Base-by-base conservation (phyloP, 2,329 filamentous ascomycete genomes). In the Fusarium albosuccineum region DNA sequence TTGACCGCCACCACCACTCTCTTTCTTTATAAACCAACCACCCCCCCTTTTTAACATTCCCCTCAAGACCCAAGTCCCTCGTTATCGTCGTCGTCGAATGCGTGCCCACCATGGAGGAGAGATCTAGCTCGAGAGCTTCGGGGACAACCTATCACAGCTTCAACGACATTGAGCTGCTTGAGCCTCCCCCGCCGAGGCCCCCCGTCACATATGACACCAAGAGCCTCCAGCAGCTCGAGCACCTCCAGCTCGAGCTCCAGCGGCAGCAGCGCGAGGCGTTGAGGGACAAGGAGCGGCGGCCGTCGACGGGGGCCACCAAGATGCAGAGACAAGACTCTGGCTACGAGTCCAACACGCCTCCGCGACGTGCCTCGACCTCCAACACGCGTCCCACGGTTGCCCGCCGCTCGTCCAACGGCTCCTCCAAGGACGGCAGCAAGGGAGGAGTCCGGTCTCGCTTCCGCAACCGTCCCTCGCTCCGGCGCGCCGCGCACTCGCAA, bases 241-340 rank as follows among this genome's bases (percentile, higher is more conserved):
- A 67, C 30, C 63, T 74, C 9, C 64, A 72, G 11, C 48, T 66
- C 54, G 66, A 72, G 55, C 52, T 68, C 14, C 63, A 70, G 16
- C 68, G 61, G 5, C 70, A 73, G 29, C 64, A 67, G 26, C 51
- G 50, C 50, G 50, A 70, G 17, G 52, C 64, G 41, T 16, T 60
- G 14, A 58, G 27, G 9, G 60, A 75, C 11, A 36, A 30, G 36
- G 71, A 72, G n/a, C 74, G 75, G 22, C 71, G 69, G 22, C 79
- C 78, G 2, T 30, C 42, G 3, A 71, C 74, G 11, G 22, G 22
- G 22, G 74, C 79, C 0, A 69, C 73, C 48, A 79, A 78, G 57
- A 87, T 88, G 79, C 81, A 82, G 50, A 82, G 86, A 13, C 85
- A 87, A 62, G 86, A 89, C 71, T 88, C 86, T 0, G 86, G 86